These are phyloP conservation scores for Saturnispora galanensis DNA, from an alignment of 805 yeast genomes.

Conservation along the genomic window DNA sequence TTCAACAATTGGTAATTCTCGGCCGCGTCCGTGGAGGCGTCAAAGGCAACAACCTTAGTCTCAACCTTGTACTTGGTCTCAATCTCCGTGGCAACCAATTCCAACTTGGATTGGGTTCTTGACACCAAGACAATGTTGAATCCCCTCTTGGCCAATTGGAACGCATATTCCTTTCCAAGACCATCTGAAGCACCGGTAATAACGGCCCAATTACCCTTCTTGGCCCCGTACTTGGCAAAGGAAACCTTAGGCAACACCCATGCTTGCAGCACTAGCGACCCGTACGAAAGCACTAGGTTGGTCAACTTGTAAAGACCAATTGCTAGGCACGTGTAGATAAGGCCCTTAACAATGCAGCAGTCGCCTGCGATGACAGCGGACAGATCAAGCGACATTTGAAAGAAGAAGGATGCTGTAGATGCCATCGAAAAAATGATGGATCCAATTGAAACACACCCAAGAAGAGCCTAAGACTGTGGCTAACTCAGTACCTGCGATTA, in stretches of 20 bases:
- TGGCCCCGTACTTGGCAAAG: conserved; percentile 67
- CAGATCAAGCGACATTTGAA: neutral
- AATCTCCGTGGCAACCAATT: conserved; percentile 53
- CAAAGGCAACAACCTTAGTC: conserved; percentile 65
- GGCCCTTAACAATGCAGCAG: conserved; percentile 5
- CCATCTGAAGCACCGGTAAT: conserved; percentile 98
- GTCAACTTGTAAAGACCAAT: conserved; percentile 58
- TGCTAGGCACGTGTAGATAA: conserved; percentile 36
- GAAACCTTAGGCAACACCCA: conserved; percentile 53
- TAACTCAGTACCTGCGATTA: no score
- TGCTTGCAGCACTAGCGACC: conserved; percentile 48
- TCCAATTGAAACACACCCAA: no score
- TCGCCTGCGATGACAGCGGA: conserved; percentile 2
- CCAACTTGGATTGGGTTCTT: conserved; percentile 67
- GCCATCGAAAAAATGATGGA: no score
- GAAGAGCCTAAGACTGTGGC: no score
- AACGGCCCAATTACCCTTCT: conserved; percentile 76
- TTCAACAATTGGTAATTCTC: conserved; percentile 46
- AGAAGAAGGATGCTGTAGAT: no score
- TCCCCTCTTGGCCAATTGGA: conserved; percentile 77
- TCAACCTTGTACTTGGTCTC: conserved; percentile 48
- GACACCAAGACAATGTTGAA: conserved; percentile 78
- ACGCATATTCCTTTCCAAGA: conserved; percentile 85
- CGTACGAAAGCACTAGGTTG: conserved; percentile 36
- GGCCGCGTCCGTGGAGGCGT: conserved; percentile 55